These are phyloP conservation scores for Eimeria sp. DNA, from an alignment of 169 alveolate species.

Conservation along the genomic window DNA sequence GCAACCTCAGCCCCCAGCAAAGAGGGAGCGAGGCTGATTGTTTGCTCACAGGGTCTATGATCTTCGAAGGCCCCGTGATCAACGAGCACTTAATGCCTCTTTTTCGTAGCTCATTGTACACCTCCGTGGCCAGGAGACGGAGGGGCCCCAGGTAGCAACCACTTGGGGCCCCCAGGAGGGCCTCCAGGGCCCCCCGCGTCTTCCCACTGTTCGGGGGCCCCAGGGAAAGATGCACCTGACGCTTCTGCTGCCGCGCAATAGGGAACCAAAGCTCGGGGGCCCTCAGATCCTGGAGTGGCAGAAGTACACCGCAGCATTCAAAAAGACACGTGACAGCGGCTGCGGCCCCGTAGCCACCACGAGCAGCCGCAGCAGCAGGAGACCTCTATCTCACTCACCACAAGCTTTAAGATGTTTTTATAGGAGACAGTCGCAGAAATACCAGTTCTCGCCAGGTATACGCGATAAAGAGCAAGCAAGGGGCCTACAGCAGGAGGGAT, in stretches of 20 bases:
- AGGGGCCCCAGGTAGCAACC: slow-evolving; percentile 97
- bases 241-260: slow-evolving; percentile 77
- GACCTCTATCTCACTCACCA: background rate
- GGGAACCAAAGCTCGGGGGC: slow-evolving; percentile 60
- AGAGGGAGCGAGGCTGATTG: background rate
- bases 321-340: background rate
- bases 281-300: slow-evolving; percentile 54
- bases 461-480: slow-evolving; percentile 33
- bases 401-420: slow-evolving; percentile 40
- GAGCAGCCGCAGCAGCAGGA: slow-evolving; percentile 4
- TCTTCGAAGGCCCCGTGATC: slow-evolving; percentile 95
- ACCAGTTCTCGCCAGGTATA: slow-evolving; percentile 23
- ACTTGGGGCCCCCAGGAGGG: slow-evolving; percentile 88
- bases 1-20: background rate
- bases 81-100: slow-evolving; percentile 89
- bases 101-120: slow-evolving; percentile 88
- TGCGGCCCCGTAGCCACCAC: background rate
- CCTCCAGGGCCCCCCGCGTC: slow-evolving; percentile 92
- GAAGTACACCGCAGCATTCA: background rate
- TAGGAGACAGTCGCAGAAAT: background rate
- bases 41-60: slow-evolving; percentile 66
- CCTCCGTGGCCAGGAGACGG: slow-evolving; percentile 96
- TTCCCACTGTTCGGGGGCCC: slow-evolving; percentile 98
- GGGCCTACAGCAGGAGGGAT: slow-evolving; percentile 55
- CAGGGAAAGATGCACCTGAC: slow-evolving; percentile 90